phyloP scores from a whole-genome alignment of 768 basidiomycete genomes.

The Tricholoma sp. region DNA sequence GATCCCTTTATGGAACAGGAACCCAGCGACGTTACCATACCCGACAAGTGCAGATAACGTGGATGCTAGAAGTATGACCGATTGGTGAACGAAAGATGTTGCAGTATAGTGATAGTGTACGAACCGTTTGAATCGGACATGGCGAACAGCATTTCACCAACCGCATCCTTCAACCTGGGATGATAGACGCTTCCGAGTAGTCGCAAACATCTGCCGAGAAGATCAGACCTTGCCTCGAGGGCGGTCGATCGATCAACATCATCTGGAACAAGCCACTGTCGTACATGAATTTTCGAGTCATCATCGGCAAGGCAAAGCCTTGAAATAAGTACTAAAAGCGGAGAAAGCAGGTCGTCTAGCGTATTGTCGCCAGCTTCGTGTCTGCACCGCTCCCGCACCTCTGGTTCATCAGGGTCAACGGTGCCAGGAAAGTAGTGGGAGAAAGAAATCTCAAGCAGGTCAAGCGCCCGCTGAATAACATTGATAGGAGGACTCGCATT shows the following conservation, averaged over 20 bases:
- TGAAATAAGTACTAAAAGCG: slow-evolving; percentile 70
- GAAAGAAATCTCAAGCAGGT: slow-evolving; percentile 58
- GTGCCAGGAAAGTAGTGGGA: slow-evolving; percentile 62
- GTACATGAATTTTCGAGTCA: slow-evolving; percentile 46
- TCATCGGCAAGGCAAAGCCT: slow-evolving; percentile 66
- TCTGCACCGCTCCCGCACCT: slow-evolving; percentile 48
- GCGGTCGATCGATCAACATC: slow-evolving; percentile 76
- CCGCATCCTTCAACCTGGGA: slow-evolving; percentile 61
- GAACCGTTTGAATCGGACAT: slow-evolving; percentile 71
- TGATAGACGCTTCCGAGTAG: slow-evolving; percentile 75
- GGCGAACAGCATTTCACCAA: slow-evolving; percentile 85
- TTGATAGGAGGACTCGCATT: slow-evolving; percentile 32
- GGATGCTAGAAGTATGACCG: slow-evolving; percentile 37
- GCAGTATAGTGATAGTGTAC: slow-evolving; percentile 5
- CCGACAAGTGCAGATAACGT: slow-evolving; percentile 76
- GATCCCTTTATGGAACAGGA: slow-evolving; percentile 89
- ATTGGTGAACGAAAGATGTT: neutral
- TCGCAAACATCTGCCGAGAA: slow-evolving; percentile 76
- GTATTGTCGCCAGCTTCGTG: slow-evolving; percentile 45
- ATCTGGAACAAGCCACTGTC: slow-evolving; percentile 68
- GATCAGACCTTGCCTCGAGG: slow-evolving; percentile 66
- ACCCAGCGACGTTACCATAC: slow-evolving; percentile 94
- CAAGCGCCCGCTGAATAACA: slow-evolving; percentile 58
- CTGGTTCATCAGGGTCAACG: slow-evolving; percentile 57
- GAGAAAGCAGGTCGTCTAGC: slow-evolving; percentile 75